Percentiles rank a stretch among this genome's conserved stretches.
Conservation (phyloP, 1,284 basidiomycete species). For the Fomitiporia mediterranea region DNA sequence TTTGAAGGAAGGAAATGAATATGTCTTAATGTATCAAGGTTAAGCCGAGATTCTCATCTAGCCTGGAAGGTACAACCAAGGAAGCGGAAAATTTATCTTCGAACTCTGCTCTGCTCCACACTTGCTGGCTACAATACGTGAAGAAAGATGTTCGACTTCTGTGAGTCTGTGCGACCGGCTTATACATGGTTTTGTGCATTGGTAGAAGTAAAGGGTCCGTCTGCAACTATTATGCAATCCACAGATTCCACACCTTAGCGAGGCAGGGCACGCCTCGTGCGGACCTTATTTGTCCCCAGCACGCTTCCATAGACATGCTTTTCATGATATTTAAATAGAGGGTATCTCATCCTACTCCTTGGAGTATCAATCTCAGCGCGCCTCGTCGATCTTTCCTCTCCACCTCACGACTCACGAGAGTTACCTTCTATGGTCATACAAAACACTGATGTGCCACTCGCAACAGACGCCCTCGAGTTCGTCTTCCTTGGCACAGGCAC, state of each 20-base stretch:
- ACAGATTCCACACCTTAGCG: not conserved
- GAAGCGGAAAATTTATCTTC: not conserved
- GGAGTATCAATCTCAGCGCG: too few relatives aligned
- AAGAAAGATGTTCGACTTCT: not conserved
- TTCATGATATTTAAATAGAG: too few relatives aligned
- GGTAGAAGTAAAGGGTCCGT: not conserved
- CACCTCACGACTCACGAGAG: not conserved
- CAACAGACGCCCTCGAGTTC: slow-evolving; percentile 38
- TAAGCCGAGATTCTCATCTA: not conserved
- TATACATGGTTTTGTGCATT: not conserved
- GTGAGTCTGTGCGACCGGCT: not conserved
- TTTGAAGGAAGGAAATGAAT: not conserved
- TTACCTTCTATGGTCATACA: slow-evolving; percentile 3
- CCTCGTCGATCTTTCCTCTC: not conserved
- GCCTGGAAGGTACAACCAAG: not conserved
- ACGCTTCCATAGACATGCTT: too few relatives aligned
- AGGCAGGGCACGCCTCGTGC: not conserved
- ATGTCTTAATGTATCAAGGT: not conserved
- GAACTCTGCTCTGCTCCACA: not conserved
- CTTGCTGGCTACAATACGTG: not conserved
- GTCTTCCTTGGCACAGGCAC: slow-evolving; percentile 74
- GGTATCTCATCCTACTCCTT: too few relatives aligned
- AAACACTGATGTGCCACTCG: not conserved
- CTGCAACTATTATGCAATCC: not conserved
- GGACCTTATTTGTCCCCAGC: not conserved